These are phyloP conservation scores for Neopestalotiopsis sp. DNA, from an alignment of 2,329 filamentous ascomycete species.

Conservation along the genomic window DNA sequence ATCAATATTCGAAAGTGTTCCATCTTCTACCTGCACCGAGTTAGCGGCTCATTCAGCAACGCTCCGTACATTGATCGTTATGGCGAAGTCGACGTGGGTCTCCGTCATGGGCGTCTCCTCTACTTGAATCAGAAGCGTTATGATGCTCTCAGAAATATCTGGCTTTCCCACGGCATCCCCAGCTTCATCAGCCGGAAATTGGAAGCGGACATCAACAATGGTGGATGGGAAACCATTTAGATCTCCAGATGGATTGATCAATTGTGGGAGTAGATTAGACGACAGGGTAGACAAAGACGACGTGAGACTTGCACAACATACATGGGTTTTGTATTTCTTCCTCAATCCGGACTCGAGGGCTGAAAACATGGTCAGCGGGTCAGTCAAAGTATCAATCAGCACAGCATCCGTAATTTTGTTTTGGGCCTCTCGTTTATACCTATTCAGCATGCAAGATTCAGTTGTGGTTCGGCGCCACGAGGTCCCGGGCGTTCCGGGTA, in stretches of 20 bases:
- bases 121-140: conserved; percentile 95
- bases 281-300: too few species aligned
- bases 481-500: too few species aligned
- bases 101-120: conserved; percentile 85
- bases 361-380: too few species aligned
- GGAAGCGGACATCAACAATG: conserved; percentile 95
- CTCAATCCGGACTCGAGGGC: too few species aligned
- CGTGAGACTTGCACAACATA: too few species aligned
- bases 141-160: conserved; percentile 84
- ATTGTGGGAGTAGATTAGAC: too few species aligned
- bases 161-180: conserved; percentile 85
- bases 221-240: conserved; percentile 89
- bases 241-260: conserved; percentile 21
- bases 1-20: conserved; percentile 97
- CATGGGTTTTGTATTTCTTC: too few species aligned
- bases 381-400: too few species aligned
- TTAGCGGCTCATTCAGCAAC: conserved; percentile 81
- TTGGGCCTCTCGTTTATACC: too few species aligned
- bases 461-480: too few species aligned
- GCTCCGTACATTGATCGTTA: conserved; percentile 96
- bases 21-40: conserved; percentile 83
- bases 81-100: conserved; percentile 91
- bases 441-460: too few species aligned
- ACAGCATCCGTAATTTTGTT: too few species aligned
- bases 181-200: conserved; percentile 88